These are phyloP conservation scores for Basidiobolus meristosporus DNA, from an alignment of 371 early-diverging fungal species.

Conservation along the genomic window DNA sequence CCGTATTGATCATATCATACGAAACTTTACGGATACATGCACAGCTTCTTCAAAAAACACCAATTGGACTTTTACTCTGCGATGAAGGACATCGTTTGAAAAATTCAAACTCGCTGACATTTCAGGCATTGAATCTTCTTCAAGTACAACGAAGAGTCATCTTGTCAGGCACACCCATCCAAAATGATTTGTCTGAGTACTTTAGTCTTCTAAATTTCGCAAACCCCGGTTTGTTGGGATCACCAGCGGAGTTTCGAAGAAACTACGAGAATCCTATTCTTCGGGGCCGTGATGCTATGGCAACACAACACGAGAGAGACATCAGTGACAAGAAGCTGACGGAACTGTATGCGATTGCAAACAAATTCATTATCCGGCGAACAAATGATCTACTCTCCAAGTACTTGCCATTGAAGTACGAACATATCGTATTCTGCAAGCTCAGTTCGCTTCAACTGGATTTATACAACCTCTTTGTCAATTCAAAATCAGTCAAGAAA, in stretches of 20 bases:
- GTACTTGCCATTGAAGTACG: conserved; percentile 88
- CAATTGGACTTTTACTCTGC: conserved; percentile 84
- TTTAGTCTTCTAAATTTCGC: conserved; percentile 87
- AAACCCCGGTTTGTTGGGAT: conserved; percentile 88
- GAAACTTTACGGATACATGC: conserved; percentile 78
- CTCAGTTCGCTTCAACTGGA: conserved; percentile 55
- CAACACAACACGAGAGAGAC: conserved; percentile 62
- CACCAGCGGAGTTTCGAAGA: conserved; percentile 72
- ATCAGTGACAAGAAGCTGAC: conserved; percentile 67
- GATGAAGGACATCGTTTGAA: conserved; percentile 97
- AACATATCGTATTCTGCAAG: conserved; percentile 90
- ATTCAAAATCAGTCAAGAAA: conserved; percentile 56
- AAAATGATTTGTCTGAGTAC: conserved; percentile 93
- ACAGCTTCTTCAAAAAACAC: conserved; percentile 42
- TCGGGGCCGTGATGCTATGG: conserved; percentile 83
- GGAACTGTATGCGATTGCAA: conserved; percentile 71
- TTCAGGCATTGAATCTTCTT: conserved; percentile 63
- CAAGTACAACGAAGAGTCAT: conserved; percentile 78
- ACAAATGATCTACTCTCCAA: conserved; percentile 88
- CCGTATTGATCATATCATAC: conserved; percentile 88
- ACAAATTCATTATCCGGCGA: conserved; percentile 85
- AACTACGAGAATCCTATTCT: conserved; percentile 84
- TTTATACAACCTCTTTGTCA: conserved; percentile 60
- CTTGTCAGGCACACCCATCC: conserved; percentile 95
- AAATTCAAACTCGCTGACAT: conserved; percentile 73